phyloP scores from a whole-genome alignment of 2,329 filamentous ascomycete genomes.

The Fusarium sp. region DNA sequence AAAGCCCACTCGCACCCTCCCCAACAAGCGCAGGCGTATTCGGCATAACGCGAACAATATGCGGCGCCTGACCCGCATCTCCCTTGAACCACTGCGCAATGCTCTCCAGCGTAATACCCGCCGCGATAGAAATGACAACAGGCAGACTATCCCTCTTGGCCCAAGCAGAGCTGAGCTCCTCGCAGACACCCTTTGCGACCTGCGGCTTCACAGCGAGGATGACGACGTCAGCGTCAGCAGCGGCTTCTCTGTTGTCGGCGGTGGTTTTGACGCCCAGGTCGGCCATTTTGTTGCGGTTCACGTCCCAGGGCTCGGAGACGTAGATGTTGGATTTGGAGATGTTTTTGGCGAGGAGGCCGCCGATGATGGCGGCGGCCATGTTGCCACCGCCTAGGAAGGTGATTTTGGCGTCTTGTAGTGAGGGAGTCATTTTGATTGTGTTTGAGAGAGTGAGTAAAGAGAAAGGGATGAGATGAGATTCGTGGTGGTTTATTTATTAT shows the following conservation, averaged over 20 bases:
- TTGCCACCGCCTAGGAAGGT: slow-evolving; percentile 59
- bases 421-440: slow-evolving; percentile 37
- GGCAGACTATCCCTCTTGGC: slow-evolving; percentile 48
- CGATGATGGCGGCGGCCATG: slow-evolving; percentile 63
- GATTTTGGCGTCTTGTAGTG: slow-evolving; percentile 47
- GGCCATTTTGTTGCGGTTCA: slow-evolving; percentile 61
- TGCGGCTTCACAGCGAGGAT: slow-evolving; percentile 64
- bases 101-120: slow-evolving; percentile 58
- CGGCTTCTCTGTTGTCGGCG: slow-evolving; percentile 57
- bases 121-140: slow-evolving; percentile 59
- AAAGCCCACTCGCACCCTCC: slow-evolving; percentile 61
- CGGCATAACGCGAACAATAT: slow-evolving; percentile 62
- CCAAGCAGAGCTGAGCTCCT: slow-evolving; percentile 57
- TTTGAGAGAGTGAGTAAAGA: background rate
- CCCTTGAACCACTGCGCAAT: slow-evolving; percentile 55
- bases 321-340: slow-evolving; percentile 56
- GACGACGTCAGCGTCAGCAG: slow-evolving; percentile 55
- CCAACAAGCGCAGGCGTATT: slow-evolving; percentile 62
- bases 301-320: slow-evolving; percentile 63
- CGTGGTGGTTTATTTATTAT: background rate
- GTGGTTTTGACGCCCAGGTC: slow-evolving; percentile 58
- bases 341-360: slow-evolving; percentile 56
- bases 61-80: slow-evolving; percentile 50
- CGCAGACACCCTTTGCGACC: slow-evolving; percentile 58
- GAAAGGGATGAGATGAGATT: background rate